These are phyloP conservation scores for Diplocarpon rosae DNA, from an alignment of 2,329 filamentous ascomycete genomes.

Conservation along the genomic window DNA sequence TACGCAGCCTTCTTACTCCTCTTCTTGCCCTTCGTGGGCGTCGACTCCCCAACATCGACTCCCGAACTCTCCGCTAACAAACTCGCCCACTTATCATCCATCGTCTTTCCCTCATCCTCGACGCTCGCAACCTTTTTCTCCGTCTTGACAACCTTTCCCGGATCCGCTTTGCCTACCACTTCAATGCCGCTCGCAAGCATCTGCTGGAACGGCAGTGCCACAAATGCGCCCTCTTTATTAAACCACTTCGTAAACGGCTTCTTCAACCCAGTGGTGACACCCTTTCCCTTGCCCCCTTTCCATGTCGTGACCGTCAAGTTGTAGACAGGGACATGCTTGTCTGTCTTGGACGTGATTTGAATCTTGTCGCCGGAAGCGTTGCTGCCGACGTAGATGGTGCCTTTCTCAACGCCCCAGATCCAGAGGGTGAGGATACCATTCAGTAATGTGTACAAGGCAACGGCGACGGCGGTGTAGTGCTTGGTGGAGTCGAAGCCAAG, in stretches of 20 bases:
- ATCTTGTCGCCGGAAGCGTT: constrained; percentile 58
- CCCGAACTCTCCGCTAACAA: constrained; percentile 24
- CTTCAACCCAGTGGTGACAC: constrained; percentile 30
- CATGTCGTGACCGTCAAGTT: constrained; percentile 52
- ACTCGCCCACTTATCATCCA: constrained; percentile 25
- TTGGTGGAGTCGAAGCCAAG: constrained; percentile 83
- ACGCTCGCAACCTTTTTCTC: constrained; percentile 14
- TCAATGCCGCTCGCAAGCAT: constrained; percentile 61
- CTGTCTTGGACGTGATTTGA: constrained; percentile 57
- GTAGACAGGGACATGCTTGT: constrained; percentile 77
- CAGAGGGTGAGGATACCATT: constrained; percentile 73
- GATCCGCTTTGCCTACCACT: constrained; percentile 54
- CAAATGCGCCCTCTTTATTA: constrained; percentile 59
- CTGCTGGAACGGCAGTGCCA: constrained; percentile 66
- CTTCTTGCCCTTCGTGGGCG: constrained; percentile 18
- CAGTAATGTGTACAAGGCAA: constrained; percentile 65
- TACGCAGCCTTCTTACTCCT: constrained; percentile 22
- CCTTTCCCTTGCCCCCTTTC: constrained; percentile 21
- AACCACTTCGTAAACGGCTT: constrained; percentile 68
- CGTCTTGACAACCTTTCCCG: constrained; percentile 38
- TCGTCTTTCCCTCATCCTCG: constrained; percentile 14
- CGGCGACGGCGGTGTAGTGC: constrained; percentile 67
- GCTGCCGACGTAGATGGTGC: constrained; percentile 67
- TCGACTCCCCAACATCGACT: constrained; percentile 8
- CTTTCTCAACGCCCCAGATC: constrained; percentile 75